Evolutionary conservation across 2,329 filamentous ascomycete species (phyloP), one percentile per base, ranked within the genome.

Genomic region (Atkinsonella texensis): DNA sequence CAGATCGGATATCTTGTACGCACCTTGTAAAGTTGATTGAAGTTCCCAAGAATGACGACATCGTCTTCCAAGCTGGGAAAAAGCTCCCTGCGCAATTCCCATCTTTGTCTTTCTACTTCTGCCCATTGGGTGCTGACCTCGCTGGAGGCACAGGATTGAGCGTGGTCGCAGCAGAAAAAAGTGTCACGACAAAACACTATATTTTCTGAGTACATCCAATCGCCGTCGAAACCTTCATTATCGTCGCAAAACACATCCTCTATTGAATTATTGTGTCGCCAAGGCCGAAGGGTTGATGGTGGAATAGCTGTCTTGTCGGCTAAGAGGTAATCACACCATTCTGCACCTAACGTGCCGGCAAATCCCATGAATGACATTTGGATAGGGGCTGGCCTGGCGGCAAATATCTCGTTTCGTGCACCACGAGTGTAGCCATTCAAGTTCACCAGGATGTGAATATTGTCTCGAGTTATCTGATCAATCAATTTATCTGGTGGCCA

Each of bases 361-460:
- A 98, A 98, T 0, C 93, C 93, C 93, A 98, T 98, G 62, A 98
- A 98, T 0, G 93, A 95, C 93, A 98, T 98, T 58, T 98, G 93
- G 43, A 98, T 89, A 0, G 93, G 93, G 2, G 90, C 89, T 15
- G 93, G 89, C 28, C 94, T 82, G 20, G 93, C 93, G 20, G 93
- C 93, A 65, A 98, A 98, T 4, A 98, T 85, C 64, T 98, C 93
- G 60, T 98, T 98, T 23, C 90, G 82, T n/a, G 93, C 93, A 32
- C 93, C 93, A 50, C 93, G 80, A 0, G 93, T 98, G 66, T 98
- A 98, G 11, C 93, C 93, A 61, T 98, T 98, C n/a, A 98, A 76
- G 57, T 98, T 98, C 60, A 98, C 83, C 18, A 98, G 76, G 42
- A 98, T 93, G 63, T 98, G 93, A 48, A 98, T 93, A 7, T 84